Conservation (phyloP, 176 grass and related monocot species). For the Thinopyrum elongatum region DNA sequence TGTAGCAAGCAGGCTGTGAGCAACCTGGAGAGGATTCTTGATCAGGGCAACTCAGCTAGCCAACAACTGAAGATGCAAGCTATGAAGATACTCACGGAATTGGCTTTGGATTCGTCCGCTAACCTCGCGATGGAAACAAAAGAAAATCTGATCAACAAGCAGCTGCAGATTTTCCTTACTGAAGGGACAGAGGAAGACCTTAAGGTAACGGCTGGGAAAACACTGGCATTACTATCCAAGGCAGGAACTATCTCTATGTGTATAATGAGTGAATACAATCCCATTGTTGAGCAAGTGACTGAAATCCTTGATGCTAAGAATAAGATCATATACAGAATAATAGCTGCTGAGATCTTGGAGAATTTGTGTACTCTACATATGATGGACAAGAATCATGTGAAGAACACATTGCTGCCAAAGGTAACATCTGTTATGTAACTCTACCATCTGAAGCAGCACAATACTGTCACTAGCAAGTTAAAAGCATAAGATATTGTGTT, state of each 20-base stretch:
- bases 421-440: not conserved
- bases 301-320: not conserved
- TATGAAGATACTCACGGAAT: conserved; percentile 10
- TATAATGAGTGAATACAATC: too few relatives aligned
- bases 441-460: not conserved
- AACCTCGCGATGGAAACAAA: too few relatives aligned
- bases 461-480: not conserved
- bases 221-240: not conserved
- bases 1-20: not conserved
- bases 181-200: too few relatives aligned
- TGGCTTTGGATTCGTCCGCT: not conserved
- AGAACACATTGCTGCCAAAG: conserved; percentile 4
- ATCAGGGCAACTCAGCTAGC: not conserved
- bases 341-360: not conserved
- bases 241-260: too few relatives aligned
- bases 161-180: too few relatives aligned
- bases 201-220: not conserved
- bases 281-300: not conserved
- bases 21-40: not conserved
- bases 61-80: not conserved
- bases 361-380: not conserved
- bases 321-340: not conserved
- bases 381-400: not conserved
- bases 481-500: not conserved
- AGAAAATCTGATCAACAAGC: too few relatives aligned